These are phyloP conservation scores for Fusarium compactum DNA, from an alignment of 2,329 filamentous ascomycete species.

Conservation along the genomic window DNA sequence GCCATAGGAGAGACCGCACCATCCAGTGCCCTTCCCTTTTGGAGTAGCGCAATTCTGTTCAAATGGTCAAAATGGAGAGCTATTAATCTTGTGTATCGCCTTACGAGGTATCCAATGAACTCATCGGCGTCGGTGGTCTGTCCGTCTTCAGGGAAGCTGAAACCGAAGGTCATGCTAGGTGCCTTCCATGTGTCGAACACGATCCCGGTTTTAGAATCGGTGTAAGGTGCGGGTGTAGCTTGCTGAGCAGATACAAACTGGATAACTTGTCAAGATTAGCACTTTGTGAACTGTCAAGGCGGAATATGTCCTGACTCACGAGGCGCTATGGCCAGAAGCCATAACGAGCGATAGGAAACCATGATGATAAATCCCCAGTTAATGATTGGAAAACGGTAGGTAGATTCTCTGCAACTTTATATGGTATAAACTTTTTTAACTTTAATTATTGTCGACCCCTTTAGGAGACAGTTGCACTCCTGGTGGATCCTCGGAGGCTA, in stretches of 20 bases:
- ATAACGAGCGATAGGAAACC: not conserved
- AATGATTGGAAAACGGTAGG: not conserved
- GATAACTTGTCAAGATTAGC: not conserved
- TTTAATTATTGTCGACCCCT: not conserved
- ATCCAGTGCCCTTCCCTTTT: conserved; percentile 1
- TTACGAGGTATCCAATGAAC: conserved; percentile 19
- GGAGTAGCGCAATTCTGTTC: conserved; percentile 15
- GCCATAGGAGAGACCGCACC: conserved; percentile 21
- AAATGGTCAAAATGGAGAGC: not conserved
- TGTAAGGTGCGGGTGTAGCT: not conserved
- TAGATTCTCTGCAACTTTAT: not conserved
- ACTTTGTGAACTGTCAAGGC: not conserved
- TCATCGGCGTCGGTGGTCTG: conserved; percentile 17
- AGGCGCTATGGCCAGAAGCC: conserved; percentile 5
- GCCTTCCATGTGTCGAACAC: conserved; percentile 14
- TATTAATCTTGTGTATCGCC: not conserved
- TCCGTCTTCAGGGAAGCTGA: not conserved
- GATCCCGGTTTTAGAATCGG: conserved; percentile 5
- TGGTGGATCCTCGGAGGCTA: not conserved
- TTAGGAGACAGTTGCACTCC: not conserved
- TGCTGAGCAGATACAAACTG: conserved; percentile 18
- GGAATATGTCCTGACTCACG: not conserved
- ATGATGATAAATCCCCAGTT: conserved; percentile 7
- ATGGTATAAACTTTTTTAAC: not conserved
- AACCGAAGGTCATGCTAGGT: conserved; percentile 11